Evolutionary conservation across 2,329 filamentous ascomycete genomes (phyloP), one percentile per base, ranked within the genome.

Genomic region (Acrocalymma vagum): DNA sequence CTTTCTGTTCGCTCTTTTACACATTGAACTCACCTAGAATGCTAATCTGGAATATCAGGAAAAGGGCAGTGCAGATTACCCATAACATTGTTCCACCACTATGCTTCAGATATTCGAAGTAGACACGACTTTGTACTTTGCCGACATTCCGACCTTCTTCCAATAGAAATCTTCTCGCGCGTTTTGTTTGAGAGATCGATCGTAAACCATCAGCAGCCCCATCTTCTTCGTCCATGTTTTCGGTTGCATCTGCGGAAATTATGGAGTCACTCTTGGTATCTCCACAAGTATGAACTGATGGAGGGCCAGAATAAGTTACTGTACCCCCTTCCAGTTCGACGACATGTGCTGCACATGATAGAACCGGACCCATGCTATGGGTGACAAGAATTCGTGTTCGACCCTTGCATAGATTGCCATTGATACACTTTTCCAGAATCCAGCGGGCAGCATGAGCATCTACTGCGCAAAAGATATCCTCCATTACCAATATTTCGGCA

Each of bases 321-420:
- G 25, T 27, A 27, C 88, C 89, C 38, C 89, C 82, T 14, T 83
- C 85, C 2, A 94, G 79, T 47, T 89, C 81, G 4, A 92, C 85
- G 6, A 88, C 76, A 53, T 88, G 93, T 55, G 87, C 87, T 6
- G 89, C 84, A 59, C 81, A 82, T 9, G 86, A 77, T 42, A 88
- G 78, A 50, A 85, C 87, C 2, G 93, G 76, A 3, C 82, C 82
- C 14, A 91, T 84, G 55, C 93, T 88, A 60, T 94, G 89, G 0
- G 89, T 94, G 17, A 91, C 89, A 4, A 94, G 72, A 31, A 94
- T 88, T 20, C 88, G 76, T 2, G 90, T 94, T 39, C 90, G 76
- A 47, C 53, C 25, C 38, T 48, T 16, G 39, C 48, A 9, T 42
- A 48, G 13, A 40, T 59, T 20, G 45, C 48, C 17, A 51, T 48